Evolutionary conservation across 108 stramenopile genomes (phyloP), one percentile per base, ranked within the genome.

Genomic region (Skeletonema marinoi): DNA sequence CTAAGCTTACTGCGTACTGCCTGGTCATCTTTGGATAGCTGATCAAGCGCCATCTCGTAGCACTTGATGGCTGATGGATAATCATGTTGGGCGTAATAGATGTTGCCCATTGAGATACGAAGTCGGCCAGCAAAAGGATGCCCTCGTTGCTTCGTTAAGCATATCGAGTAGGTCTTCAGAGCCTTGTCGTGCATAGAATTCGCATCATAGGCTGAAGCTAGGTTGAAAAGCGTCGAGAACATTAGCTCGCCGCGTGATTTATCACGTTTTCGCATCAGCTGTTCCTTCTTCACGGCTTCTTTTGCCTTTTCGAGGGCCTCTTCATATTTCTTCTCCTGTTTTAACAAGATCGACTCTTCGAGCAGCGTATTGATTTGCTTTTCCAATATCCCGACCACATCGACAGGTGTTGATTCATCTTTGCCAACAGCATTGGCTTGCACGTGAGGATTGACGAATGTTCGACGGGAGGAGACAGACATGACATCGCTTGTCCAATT

Each of bases 21-120:
- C 79, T 93, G 88, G 21, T 83, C 80, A 17, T 92, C 89, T 68
- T 78, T 79, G 14, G 77, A 61, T 30, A 88, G 88, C 79, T 96
- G 96, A 46, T 97, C 96, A 51, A 96, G 73, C 25, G 96, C 95
- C 96, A 96, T 96, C 36, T 92, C 78, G 81, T 96, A 97, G 79
- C 84, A 84, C 68, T 91, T 95, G 12, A 96, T 92, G 3, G 96
- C 96, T 67, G 92, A 44, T 31, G 86, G 65, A 74, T 92, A 97
- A 42, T 93, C 65, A 48, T 79, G 71, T 87, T 92, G 92, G 38
- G 80, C 70, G 77, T 87, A 96, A 79, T 95, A 88, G 32, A 97
- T 70, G 78, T 97, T 97, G 21, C 96, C 96, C 87, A 95, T 91
- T 85, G 96, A 96, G 25, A 94, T 88, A 17, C 93, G 78, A 16